Conservation (phyloP, 257 asterid genomes). For the Salvia hispanica region DNA sequence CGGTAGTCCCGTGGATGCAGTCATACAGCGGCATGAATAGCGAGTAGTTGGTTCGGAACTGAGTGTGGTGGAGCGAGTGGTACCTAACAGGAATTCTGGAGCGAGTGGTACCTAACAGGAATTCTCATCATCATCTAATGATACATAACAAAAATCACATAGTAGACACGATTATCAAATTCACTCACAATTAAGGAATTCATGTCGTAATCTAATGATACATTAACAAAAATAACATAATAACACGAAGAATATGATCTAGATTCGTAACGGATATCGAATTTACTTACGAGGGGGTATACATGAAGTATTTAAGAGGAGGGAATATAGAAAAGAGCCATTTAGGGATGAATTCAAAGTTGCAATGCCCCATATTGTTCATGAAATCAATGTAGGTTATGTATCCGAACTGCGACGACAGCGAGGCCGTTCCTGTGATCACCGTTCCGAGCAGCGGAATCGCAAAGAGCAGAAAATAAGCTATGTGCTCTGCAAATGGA, state of each 20-base stretch:
- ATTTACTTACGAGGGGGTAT: constrained; percentile 63
- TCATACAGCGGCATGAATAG: constrained; percentile 71
- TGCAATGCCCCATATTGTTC: constrained; percentile 69
- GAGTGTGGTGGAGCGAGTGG: constrained; percentile 75
- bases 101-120: constrained; percentile 39
- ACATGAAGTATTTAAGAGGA: constrained; percentile 61
- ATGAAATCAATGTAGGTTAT: constrained; percentile 52
- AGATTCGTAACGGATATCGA: too few relatives aligned
- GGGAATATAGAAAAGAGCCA: constrained; percentile 46
- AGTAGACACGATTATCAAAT: too few relatives aligned
- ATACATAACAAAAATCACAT: too few relatives aligned
- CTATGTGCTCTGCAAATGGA: constrained; percentile 57
- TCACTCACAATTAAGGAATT: too few relatives aligned
- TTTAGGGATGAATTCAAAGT: constrained; percentile 65
- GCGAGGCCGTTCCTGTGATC: constrained; percentile 35
- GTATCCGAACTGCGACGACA: constrained; percentile 43
- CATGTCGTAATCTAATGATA: too few relatives aligned
- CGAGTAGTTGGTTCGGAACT: constrained; percentile 58
- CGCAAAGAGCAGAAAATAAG: constrained; percentile 44
- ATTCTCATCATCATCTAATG: too few relatives aligned
- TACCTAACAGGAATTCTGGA: constrained; percentile 26
- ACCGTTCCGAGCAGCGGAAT: constrained; percentile 43
- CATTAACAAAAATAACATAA: too few relatives aligned
- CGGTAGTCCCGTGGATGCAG: constrained; percentile 55
- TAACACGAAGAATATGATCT: too few relatives aligned